Base-by-base conservation (phyloP, 2,329 filamentous ascomycete genomes). In the Geosmithia putterillii region DNA sequence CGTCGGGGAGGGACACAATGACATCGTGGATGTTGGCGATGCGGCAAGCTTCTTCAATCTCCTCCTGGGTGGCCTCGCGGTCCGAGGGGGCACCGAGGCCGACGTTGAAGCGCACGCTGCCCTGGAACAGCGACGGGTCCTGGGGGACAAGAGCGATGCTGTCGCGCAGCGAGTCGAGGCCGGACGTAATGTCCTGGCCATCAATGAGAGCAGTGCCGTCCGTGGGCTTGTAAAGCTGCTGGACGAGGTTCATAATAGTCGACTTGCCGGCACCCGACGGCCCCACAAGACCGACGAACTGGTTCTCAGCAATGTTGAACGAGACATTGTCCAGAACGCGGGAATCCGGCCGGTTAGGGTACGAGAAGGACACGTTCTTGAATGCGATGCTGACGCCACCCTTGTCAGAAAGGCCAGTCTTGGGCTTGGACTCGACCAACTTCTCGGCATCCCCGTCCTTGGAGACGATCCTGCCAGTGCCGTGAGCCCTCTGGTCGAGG, bases 11-110 rank as follows among this genome's bases (percentile, higher is more conserved):
- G 1, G 59, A 58, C 25, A 61, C 54, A 42, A 82, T 76, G 14
- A 70, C 70, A 1, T 79, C 74, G 52, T 80, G 73, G 39, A 83
- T 79, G 51, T 79, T 77, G n/a, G 78, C 78, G 14, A 77, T 57
- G 42, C 69, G 67, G 55, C 77, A 82, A 0, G 79, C 79, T 40
- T 74, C 70, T 49, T 76, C 66, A 35, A 83, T 74, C 37, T 81
- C 77, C 2, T 63, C 69, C 32, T 73, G 60, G 0, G 67, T 69
- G 2, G 69, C 70, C 18, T 69, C 65, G 32, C 67, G 59, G 2
- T 65, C 71, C 2, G 74, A 76, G 1, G 66, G 59, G 0, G 63
- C 64, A 7, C 71, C 71, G 8, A 74, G 60, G 1, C 57, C 57
- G 34, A 74, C 56, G 52, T 75, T 74, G 54, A 71, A 71, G 3